Evolutionary conservation across 768 basidiomycete species (phyloP), one percentile per base, ranked within the genome.

Genomic region (Porpolomopsis calyptriformis): DNA sequence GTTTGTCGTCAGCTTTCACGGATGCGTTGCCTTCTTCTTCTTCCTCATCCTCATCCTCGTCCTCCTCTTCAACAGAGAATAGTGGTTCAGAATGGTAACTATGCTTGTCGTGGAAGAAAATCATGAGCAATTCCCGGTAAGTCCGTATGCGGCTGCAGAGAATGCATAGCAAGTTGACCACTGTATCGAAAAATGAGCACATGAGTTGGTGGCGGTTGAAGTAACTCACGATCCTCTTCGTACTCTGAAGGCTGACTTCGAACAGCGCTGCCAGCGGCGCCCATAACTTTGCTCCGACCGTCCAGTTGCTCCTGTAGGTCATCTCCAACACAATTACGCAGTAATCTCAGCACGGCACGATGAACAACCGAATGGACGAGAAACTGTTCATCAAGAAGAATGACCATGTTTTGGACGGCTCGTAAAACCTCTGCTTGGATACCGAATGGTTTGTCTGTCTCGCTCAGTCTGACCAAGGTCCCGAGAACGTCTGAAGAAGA

Each of bases 71-170:
- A 1, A 84, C 77, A 33, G 80, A 66, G 51, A 83, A 85, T 35
- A 87, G 58, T 8, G 84, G 80, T 50, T 87, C 82, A 4, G 82
- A 81, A 8, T 71, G 79, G 58, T 81, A 83, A 81, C 87, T 88
- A 53, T 87, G 80, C 57, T 87, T 92, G 60, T 94, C 91, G 56
- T 93, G 90, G 60, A 98, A 94, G 69, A 97, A 97, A 52, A 98
- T 94, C 76, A 96, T 86, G 31, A 98, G 77, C 1, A 98, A 70
- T 55, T 92, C 88, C 31, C 88, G 80, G 58, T 84, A 80, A 24
- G 86, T 85, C 46, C 88, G 76, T 58, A 98, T 96, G 37, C 91
- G 78, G 56, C 86, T 91, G 71, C 92, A 94, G 26, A 97, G 64
- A 49, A 86, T 87, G 65, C 91, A 94, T 44, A 97, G 74, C 23